Evolutionary conservation across 179 eudicot species (phyloP).

Genomic region (Silene vulgaris): DNA sequence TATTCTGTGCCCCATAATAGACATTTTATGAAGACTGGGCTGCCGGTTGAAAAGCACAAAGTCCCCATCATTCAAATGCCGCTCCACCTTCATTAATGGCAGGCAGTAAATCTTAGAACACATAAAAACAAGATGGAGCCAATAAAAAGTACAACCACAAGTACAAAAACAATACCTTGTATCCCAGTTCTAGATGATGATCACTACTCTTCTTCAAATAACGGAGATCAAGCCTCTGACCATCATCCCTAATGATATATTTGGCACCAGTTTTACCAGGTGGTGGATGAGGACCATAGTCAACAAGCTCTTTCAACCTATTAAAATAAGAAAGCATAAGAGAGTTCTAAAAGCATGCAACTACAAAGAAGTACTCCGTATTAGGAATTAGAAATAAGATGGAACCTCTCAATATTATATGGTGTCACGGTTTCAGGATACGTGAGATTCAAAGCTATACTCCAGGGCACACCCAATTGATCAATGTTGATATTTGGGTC

Average conservation of each 20-base stretch:
- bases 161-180: conserved; percentile 46
- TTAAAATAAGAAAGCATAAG: not conserved
- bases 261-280: conserved; percentile 99
- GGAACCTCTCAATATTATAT: conserved; percentile 88
- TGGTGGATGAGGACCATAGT: conserved; percentile 99
- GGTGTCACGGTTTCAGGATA: conserved; percentile 99
- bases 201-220: conserved; percentile 97
- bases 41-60: conserved; percentile 96
- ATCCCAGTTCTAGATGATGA: conserved; percentile 95
- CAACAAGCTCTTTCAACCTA: conserved; percentile 98
- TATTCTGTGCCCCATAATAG: conserved; percentile 98
- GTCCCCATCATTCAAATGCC: conserved; percentile 93
- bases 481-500: conserved; percentile 98
- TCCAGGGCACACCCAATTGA: conserved; percentile 98
- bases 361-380: not conserved
- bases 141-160: not conserved
- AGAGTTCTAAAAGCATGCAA: not conserved
- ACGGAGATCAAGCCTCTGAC: conserved; percentile 99
- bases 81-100: conserved; percentile 62
- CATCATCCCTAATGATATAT: conserved; percentile 95
- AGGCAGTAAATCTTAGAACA: not conserved
- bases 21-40: conserved; percentile 99
- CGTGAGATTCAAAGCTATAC: conserved; percentile 94
- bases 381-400: not conserved
- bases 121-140: not conserved